These are phyloP conservation scores for rapeseed (Brassica napus) DNA, from an alignment of 345 rosid genomes.

Conservation along the genomic window DNA sequence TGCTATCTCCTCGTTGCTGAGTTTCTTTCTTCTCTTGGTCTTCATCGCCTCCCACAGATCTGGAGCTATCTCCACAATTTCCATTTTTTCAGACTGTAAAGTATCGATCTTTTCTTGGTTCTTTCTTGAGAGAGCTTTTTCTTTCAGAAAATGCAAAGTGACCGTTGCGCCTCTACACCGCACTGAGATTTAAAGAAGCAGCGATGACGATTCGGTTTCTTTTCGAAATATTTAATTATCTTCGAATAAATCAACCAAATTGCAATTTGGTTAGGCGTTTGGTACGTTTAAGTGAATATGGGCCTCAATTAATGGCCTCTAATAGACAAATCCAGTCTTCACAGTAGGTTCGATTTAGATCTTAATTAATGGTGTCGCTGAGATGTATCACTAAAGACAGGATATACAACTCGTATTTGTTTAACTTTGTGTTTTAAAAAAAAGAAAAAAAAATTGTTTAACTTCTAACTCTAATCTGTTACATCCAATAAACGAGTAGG, in stretches of 20 bases:
- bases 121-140: neutral
- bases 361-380: too few relatives aligned
- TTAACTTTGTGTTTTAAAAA: too few relatives aligned
- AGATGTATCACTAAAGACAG: too few relatives aligned
- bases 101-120: neutral
- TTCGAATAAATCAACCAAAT: neutral
- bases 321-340: neutral
- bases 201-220: neutral
- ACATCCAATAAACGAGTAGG: too few relatives aligned
- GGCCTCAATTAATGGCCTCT: neutral
- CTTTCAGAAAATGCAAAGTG: neutral
- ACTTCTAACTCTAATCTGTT: too few relatives aligned
- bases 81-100: constrained; percentile 1
- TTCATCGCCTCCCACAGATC: constrained; percentile 5
- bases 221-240: neutral
- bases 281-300: neutral
- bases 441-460: too few relatives aligned
- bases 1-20: neutral
- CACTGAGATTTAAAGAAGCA: neutral
- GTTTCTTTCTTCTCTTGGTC: constrained; percentile 4
- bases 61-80: constrained; percentile 15
- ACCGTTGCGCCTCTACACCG: constrained; percentile 17
- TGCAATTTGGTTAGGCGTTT: neutral
- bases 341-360: neutral
- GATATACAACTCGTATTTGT: too few relatives aligned